Base-by-base conservation (phyloP, 192 early-diverging fungal genomes). In the Chytriomyces sp. region DNA sequence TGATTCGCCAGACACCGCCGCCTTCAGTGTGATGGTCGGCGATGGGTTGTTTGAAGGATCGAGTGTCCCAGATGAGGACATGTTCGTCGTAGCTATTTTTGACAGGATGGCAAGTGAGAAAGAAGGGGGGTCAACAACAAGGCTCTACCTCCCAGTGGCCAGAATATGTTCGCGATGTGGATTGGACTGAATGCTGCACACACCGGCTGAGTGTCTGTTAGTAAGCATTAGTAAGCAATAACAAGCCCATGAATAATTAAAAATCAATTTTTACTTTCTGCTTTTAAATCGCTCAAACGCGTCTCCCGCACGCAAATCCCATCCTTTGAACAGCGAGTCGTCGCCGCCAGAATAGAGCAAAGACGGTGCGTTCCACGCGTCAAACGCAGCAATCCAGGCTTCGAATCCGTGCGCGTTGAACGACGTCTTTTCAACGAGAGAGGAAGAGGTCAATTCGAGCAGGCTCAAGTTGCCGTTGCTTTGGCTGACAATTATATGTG, bases 381-480 rank as follows among this genome's bases (percentile, higher is more conserved):
- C 90, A 78, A 93, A 98, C n/a, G 91, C 90, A 6, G 89, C 86
- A 60, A 94, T 95, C 97, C 97, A 99, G 10, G 96, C 96, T 77
- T 98, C 96, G 48, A 93, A 87, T 44, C 92, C 91, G 75, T 98
- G 96, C 0, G 89, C 97, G 23, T 90, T 84, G 94, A 95, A 97
- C 65, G 87, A 64, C 11, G 71, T 64, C 6, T 84, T 84, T 13
- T 86, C 64, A 9, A 77, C 78, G n/a, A 81, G 47, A 9, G 7
- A 5, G 10, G 73, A 47, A 13, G 53, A 13, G 18, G 44, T 45
- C 10, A 72, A 50, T 1, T 82, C 64, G 5, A 94, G 64, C 11
- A 93, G 64, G 23, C 79, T 75, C 45, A 96, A 61, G 45, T 76
- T 81, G 35, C 97, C 97, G 79, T 94, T 92, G 67, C 92, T 95